Conservation (phyloP, 2,329 filamentous ascomycete genomes). For the Apiospora koreana region DNA sequence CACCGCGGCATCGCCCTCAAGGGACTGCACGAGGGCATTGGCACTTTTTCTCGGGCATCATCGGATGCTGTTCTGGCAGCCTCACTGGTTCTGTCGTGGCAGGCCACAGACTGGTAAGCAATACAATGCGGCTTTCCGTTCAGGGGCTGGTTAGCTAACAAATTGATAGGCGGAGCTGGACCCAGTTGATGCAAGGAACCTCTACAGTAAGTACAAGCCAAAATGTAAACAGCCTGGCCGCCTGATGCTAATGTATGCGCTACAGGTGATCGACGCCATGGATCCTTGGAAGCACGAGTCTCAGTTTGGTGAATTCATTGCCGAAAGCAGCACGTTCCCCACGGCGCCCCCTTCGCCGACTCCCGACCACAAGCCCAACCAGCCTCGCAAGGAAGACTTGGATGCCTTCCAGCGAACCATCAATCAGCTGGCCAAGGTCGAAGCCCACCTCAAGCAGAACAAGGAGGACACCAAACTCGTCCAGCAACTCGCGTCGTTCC, state of each 20-base stretch:
- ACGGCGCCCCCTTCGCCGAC: conserved; percentile 64
- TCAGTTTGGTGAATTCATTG: conserved; percentile 79
- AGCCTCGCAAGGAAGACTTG: conserved; percentile 70
- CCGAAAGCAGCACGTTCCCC: conserved; percentile 74
- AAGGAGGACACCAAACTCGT: conserved; percentile 70
- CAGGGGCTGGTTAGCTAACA: conserved; percentile 15
- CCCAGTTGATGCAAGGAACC: conserved; percentile 87
- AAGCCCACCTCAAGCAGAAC: conserved; percentile 67
- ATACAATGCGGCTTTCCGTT: conserved; percentile 34
- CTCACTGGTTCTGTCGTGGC: conserved; percentile 91
- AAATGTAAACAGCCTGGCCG: neutral
- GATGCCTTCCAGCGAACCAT: conserved; percentile 68
- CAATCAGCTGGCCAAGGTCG: conserved; percentile 67
- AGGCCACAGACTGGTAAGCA: conserved; percentile 90
- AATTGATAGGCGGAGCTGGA: conserved; percentile 78
- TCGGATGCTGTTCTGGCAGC: conserved; percentile 91
- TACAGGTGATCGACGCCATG: conserved; percentile 85
- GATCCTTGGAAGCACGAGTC: conserved; percentile 89
- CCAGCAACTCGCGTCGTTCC: conserved; percentile 69
- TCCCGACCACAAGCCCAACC: conserved; percentile 61
- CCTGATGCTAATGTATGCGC: neutral
- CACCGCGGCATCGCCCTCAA: conserved; percentile 84
- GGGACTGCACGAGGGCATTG: conserved; percentile 85
- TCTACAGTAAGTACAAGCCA: conserved; percentile 67
- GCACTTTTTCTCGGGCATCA: conserved; percentile 79